These are phyloP conservation scores for Epichloe typhina DNA, from an alignment of 2,329 filamentous ascomycete genomes.

Conservation along the genomic window DNA sequence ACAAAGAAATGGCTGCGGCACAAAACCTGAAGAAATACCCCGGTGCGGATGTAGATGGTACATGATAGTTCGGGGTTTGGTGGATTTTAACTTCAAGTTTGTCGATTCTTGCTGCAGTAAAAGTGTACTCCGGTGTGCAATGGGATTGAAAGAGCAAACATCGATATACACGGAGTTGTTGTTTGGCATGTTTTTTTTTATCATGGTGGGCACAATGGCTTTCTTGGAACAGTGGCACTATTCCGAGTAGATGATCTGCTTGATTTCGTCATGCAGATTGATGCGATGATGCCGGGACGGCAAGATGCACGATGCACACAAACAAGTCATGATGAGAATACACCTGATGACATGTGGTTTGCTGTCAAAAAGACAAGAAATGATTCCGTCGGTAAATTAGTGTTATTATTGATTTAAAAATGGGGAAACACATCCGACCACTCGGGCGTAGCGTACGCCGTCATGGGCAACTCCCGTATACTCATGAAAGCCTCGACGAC, in stretches of 20 bases:
- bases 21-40: conserved; percentile 21
- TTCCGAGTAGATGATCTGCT: not conserved
- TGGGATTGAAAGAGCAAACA: not conserved
- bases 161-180: not conserved
- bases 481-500: no score
- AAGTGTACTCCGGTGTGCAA: not conserved
- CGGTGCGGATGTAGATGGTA: conserved; percentile 1
- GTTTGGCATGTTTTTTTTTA: not conserved
- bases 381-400: no score
- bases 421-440: no score
- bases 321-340: not conserved
- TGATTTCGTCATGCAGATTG: not conserved
- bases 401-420: no score
- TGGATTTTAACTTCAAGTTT: not conserved
- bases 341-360: not conserved
- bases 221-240: not conserved
- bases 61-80: not conserved
- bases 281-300: not conserved
- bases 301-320: not conserved
- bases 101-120: not conserved
- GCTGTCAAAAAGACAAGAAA: no score
- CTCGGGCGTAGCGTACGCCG: no score
- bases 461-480: no score
- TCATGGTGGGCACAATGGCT: not conserved
- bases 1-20: conserved; percentile 17